Evolutionary conservation across 1,284 basidiomycete species (phyloP).

Genomic region (Xerocomus amazonicus): DNA sequence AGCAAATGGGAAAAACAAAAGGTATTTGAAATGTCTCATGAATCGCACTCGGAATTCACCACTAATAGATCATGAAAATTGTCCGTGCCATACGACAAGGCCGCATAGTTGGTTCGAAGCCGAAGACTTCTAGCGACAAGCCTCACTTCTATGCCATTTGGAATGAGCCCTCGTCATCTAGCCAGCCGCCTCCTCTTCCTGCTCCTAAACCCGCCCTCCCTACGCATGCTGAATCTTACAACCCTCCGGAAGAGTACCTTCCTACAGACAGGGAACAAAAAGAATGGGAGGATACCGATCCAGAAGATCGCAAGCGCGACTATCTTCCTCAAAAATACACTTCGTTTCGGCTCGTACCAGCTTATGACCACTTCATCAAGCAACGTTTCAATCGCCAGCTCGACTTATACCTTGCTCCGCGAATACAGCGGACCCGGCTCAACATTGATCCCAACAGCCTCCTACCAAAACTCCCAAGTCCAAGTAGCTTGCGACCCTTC

Average conservation of each 20-base stretch:
- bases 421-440: conserved; percentile 83
- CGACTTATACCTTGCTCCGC: conserved; percentile 95
- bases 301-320: conserved; percentile 89
- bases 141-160: conserved; percentile 89
- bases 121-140: conserved; percentile 66
- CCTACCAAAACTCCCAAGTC: conserved; percentile 94
- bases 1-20: conserved; percentile 99
- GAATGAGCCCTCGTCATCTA: conserved; percentile 63
- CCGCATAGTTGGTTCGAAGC: conserved; percentile 88
- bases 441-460: conserved; percentile 90
- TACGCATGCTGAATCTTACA: conserved; percentile 94
- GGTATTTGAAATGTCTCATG: conserved; percentile 42
- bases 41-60: conserved; percentile 9
- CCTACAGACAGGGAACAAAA: conserved; percentile 84
- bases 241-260: conserved; percentile 96
- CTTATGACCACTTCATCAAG: conserved; percentile 89
- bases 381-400: conserved; percentile 94
- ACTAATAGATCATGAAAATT: conserved; percentile 92
- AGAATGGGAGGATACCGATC: conserved; percentile 83
- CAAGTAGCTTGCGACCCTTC: conserved; percentile 91
- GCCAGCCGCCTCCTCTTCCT: conserved; percentile 78
- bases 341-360: conserved; percentile 87
- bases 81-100: conserved; percentile 97
- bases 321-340: conserved; percentile 88
- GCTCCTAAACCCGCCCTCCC: conserved; percentile 92